Conservation (phyloP, 257 asterid genomes). For the Hygrophila difformis region DNA sequence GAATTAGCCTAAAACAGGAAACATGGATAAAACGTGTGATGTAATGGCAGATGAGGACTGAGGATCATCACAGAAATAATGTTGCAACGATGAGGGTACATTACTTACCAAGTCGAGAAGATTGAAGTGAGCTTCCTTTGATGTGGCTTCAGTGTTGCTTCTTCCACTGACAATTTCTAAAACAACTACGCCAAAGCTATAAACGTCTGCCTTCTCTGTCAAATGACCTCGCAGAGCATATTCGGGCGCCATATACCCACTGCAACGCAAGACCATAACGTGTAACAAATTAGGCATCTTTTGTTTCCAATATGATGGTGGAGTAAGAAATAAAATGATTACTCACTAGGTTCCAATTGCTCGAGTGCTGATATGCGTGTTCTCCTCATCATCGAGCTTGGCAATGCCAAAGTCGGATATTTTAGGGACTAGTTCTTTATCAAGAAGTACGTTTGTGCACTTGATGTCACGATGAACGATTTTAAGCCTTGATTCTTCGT, state of each 20-base stretch:
- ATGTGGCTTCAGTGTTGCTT: slow-evolving; percentile 30
- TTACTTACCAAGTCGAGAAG: slow-evolving; percentile 52
- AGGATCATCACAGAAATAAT: too few relatives aligned
- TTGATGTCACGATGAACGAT: slow-evolving; percentile 55
- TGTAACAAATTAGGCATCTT: too few relatives aligned
- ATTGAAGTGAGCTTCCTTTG: slow-evolving; percentile 26
- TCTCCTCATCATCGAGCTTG: slow-evolving; percentile 50
- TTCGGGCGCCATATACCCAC: slow-evolving; percentile 56
- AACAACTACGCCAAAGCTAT: slow-evolving; percentile 46
- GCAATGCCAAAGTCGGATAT: slow-evolving; percentile 59
- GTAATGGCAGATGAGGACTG: too few relatives aligned
- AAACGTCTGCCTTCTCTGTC: slow-evolving; percentile 57
- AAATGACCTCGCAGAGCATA: slow-evolving; percentile 56
- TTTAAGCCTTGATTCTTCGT: slow-evolving; percentile 48
- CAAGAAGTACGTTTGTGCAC: slow-evolving; percentile 54
- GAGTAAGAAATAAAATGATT: neutral
- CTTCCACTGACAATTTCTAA: slow-evolving; percentile 42
- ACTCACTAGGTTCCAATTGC: slow-evolving; percentile 55
- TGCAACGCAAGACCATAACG: slow-evolving; percentile 10
- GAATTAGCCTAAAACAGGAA: too few relatives aligned
- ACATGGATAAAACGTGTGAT: too few relatives aligned
- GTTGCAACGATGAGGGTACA: neutral
- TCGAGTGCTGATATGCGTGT: slow-evolving; percentile 55
- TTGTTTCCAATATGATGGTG: too few relatives aligned
- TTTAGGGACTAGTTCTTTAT: slow-evolving; percentile 35